phyloP scores from a whole-genome alignment of 2,329 filamentous ascomycete species.

The Penicillium glabrum region DNA sequence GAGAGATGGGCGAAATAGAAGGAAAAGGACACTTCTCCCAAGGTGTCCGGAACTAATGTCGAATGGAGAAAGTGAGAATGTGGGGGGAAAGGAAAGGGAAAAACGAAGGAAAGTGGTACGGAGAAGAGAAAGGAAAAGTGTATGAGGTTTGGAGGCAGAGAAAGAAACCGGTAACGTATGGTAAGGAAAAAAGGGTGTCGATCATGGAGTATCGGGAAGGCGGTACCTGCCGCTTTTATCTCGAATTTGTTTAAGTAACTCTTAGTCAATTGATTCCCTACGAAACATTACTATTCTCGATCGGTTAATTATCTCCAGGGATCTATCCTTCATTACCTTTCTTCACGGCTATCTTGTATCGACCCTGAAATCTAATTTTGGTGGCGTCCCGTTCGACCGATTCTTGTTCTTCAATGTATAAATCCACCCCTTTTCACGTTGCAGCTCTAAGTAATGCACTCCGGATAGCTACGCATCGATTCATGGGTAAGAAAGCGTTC shows the following conservation, averaged over 20 bases:
- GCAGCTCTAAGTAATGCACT: neutral
- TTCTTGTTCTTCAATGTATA: neutral
- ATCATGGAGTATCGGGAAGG: conserved; percentile 13
- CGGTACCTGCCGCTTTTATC: conserved; percentile 10
- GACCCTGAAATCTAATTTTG: neutral
- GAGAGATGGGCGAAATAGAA: conserved; percentile 18
- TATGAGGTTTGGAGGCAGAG: conserved; percentile 12
- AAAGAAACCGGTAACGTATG: conserved; percentile 16
- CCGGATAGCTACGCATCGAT: neutral
- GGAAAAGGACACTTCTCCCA: conserved; percentile 12
- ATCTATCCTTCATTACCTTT: neutral
- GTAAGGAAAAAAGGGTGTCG: conserved; percentile 13
- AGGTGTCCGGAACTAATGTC: conserved; percentile 11
- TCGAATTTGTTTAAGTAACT: neutral
- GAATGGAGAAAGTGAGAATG: conserved; percentile 1
- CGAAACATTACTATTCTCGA: no score
- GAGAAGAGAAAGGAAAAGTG: conserved; percentile 23
- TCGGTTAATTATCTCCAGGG: no score
- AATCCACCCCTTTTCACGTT: neutral
- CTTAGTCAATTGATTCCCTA: no score
- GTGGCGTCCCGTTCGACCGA: neutral
- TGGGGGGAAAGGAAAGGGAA: conserved; percentile 4
- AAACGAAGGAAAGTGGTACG: conserved; percentile 16
- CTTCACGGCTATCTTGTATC: neutral
- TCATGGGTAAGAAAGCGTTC: neutral